Conservation (phyloP, 352 stramenopile species). For the Globisporangium lucens region DNA sequence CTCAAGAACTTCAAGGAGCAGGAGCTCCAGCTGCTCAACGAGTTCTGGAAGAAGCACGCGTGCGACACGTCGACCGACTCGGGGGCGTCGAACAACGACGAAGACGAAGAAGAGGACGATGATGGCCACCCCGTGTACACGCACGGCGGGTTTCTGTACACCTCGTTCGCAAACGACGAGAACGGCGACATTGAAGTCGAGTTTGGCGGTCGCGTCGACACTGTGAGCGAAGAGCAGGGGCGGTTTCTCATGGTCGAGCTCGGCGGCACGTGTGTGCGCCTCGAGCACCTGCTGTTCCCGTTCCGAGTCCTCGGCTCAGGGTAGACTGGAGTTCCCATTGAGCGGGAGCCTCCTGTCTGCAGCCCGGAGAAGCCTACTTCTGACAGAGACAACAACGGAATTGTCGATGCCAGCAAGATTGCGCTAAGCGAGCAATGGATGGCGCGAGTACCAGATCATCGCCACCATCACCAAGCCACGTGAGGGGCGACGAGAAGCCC, state of each 20-base stretch:
- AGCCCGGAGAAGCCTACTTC: background rate
- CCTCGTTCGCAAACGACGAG: background rate
- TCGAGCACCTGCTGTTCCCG: conserved; percentile 6
- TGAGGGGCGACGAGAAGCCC: background rate
- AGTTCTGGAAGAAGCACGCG: conserved; percentile 4
- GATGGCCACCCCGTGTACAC: conserved; percentile 5
- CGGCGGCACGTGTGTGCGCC: conserved; percentile 4
- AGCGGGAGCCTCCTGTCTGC: background rate
- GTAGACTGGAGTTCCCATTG: background rate
- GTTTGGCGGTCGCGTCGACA: conserved; percentile 5
- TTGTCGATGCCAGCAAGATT: background rate
- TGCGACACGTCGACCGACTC: background rate
- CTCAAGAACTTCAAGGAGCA: conserved; percentile 12
- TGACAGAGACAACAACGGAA: conserved; percentile 3
- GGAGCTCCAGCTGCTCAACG: conserved; percentile 1
- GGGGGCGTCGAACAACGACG: background rate
- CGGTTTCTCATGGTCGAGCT: conserved; percentile 14
- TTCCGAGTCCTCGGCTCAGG: conserved; percentile 2
- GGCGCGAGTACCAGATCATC: background rate
- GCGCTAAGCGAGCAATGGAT: background rate
- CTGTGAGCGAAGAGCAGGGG: conserved; percentile 8
- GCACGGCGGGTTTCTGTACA: conserved; percentile 11
- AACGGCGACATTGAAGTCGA: conserved; percentile 5
- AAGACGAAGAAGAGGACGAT: background rate
- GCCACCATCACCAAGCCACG: background rate